A percentile compares a stretch with the other conserved stretches of the same genome.
These are phyloP conservation scores for Bidens hawaiensis DNA, from an alignment of 140 eudicot genomes.

Conservation along the genomic window DNA sequence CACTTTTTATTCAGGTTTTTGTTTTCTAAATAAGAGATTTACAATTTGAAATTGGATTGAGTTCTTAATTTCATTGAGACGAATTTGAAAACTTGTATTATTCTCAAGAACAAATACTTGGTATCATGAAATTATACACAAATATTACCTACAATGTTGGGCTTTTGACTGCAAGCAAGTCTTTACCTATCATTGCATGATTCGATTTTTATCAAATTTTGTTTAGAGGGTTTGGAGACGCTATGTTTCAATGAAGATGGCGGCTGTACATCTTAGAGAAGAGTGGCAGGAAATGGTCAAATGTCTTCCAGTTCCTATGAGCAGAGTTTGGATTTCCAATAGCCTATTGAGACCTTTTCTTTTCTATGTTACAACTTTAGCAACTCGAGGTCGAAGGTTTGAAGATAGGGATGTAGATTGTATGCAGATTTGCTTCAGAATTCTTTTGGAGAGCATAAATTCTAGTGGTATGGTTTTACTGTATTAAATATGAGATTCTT, in stretches of 20 bases:
- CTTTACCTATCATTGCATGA: neutral
- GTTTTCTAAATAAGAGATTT: neutral
- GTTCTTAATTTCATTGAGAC: too few species aligned
- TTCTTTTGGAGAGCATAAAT: constrained; percentile 63
- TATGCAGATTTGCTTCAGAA: constrained; percentile 57
- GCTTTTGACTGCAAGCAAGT: constrained; percentile 13
- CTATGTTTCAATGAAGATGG: constrained; percentile 44
- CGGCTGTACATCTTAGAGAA: constrained; percentile 49
- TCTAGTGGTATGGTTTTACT: constrained; percentile 53
- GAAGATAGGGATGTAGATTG: constrained; percentile 48
- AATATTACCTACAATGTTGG: neutral
- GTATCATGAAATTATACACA: neutral
- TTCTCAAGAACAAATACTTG: constrained; percentile 1
- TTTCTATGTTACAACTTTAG: constrained; percentile 52
- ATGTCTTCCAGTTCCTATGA: constrained; percentile 22
- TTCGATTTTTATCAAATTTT: constrained; percentile 18
- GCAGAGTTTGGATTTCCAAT: constrained; percentile 49
- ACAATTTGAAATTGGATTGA: too few species aligned
- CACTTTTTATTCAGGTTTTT: constrained; percentile 65
- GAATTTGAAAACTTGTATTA: constrained; percentile 2
- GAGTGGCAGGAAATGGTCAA: constrained; percentile 56
- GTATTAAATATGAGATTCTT: neutral
- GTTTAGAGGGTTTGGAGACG: constrained; percentile 87
- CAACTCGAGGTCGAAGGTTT: constrained; percentile 39
- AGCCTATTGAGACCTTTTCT: constrained; percentile 73